These are phyloP conservation scores for Sorghum bicolor DNA, from an alignment of 176 grass and related monocot species.

Conservation along the genomic window Sorghum_bicolor_NCBIv3 NC_012873.2:58493501-58494000, in stretches of 20 bases:
- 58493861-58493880: too few species aligned
- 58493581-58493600: background rate
- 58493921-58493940: background rate
- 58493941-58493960: background rate
- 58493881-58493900: too few species aligned
- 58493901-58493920: background rate
- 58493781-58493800: too few species aligned
- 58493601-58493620: background rate
- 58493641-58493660: background rate
- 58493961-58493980: background rate
- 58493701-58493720: too few species aligned
- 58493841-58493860: too few species aligned
- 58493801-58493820: too few species aligned
- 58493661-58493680: too few species aligned
- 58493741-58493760: too few species aligned
- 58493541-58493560: background rate
- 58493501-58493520: background rate
- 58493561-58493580: conserved; percentile 2
- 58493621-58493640: background rate
- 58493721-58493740: too few species aligned
- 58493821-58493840: too few species aligned
- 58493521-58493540: background rate
- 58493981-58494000: conserved; percentile 24
- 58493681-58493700: too few species aligned
- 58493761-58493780: too few species aligned